A percentile compares a stretch with the other conserved stretches of the same genome.
Conservation (phyloP, 345 rosid species). For the Brassica napus region DNA sequence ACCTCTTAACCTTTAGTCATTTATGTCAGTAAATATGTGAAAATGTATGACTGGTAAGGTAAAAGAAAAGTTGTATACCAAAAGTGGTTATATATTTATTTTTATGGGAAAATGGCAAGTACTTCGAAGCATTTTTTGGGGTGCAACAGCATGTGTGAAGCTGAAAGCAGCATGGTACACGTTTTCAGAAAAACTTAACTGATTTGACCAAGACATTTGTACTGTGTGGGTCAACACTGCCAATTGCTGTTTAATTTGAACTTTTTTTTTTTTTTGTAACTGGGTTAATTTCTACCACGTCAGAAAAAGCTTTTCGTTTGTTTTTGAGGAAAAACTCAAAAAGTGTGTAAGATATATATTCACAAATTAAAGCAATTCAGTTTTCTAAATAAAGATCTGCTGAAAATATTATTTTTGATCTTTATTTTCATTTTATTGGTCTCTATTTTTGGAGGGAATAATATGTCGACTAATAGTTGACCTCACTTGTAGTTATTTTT, state of each 20-base stretch:
- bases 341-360: neutral
- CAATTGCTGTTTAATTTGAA: constrained; percentile 21
- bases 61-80: neutral
- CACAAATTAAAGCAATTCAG: neutral
- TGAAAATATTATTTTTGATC: neutral
- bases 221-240: constrained; percentile 23
- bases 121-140: neutral
- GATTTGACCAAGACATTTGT: constrained; percentile 41
- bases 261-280: neutral
- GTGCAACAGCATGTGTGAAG: constrained; percentile 3
- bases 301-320: neutral
- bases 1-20: neutral
- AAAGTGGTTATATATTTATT: neutral
- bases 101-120: neutral
- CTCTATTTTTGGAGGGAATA: neutral
- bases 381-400: neutral
- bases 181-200: constrained; percentile 30
- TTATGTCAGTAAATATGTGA: neutral
- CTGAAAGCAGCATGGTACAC: constrained; percentile 25
- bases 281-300: constrained; percentile 8
- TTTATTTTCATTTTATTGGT: neutral
- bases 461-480: constrained; percentile 10
- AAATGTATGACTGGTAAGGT: constrained; percentile 11
- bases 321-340: neutral
- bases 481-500: neutral